Conservation (phyloP, 441 rosid genomes). For the Eruca vesicaria region DNA sequence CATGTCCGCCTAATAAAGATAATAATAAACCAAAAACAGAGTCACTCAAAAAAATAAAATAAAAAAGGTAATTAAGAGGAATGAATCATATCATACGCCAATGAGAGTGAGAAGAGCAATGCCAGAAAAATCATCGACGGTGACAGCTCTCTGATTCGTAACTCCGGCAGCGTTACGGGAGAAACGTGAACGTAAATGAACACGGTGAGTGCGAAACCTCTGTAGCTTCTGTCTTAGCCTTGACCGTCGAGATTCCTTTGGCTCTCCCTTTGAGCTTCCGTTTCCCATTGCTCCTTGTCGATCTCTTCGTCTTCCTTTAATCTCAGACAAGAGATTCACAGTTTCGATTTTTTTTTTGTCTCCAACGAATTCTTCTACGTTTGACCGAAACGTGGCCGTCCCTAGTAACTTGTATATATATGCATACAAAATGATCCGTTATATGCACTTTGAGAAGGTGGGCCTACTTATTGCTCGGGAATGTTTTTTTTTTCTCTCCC, state of each 20-base stretch:
- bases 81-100: constrained; percentile 38
- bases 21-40: neutral
- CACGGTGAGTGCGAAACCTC: constrained; percentile 37
- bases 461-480: neutral
- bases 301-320: neutral
- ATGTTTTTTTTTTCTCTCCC: neutral
- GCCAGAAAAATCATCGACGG: constrained; percentile 77
- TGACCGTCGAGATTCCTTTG: constrained; percentile 33
- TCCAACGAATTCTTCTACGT: neutral
- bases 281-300: constrained; percentile 21
- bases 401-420: neutral
- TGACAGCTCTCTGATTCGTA: constrained; percentile 32
- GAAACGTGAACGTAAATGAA: constrained; percentile 30
- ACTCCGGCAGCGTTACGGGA: constrained; percentile 2
- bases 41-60: neutral
- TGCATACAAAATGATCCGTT: neutral
- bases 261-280: constrained; percentile 30
- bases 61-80: neutral
- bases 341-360: neutral
- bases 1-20: constrained; percentile 70
- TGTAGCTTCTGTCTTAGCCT: constrained; percentile 48
- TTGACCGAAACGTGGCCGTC: neutral
- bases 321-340: neutral
- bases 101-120: constrained; percentile 78
- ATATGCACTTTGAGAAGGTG: neutral